Evolutionary conservation across 352 stramenopile species (phyloP).

Genomic region (Phytophthora cryptogea): DNA sequence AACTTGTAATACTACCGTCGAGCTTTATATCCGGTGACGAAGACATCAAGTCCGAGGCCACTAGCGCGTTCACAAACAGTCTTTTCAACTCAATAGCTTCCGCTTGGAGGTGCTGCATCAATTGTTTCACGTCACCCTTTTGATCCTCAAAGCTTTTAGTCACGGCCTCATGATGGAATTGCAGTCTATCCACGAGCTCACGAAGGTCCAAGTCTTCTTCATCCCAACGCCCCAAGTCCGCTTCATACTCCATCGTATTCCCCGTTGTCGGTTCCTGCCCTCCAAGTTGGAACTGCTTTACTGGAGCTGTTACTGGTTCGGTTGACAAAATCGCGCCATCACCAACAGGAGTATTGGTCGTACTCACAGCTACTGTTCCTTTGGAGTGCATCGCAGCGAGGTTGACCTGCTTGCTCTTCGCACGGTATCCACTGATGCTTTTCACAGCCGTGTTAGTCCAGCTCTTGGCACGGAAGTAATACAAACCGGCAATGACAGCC

Average conservation of each 20-base stretch:
- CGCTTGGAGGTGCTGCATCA: slow-evolving; percentile 69
- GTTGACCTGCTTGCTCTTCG: slow-evolving; percentile 59
- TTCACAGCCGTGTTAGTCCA: slow-evolving; percentile 58
- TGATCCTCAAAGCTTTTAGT: slow-evolving; percentile 78
- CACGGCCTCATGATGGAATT: slow-evolving; percentile 80
- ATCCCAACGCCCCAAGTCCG: slow-evolving; percentile 68
- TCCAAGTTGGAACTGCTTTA: slow-evolving; percentile 29
- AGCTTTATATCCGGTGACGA: background rate
- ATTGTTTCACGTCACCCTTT: slow-evolving; percentile 60
- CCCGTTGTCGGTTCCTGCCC: slow-evolving; percentile 18
- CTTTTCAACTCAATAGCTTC: slow-evolving; percentile 73
- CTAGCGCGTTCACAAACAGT: slow-evolving; percentile 61
- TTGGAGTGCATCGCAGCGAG: slow-evolving; percentile 72
- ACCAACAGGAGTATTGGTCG: slow-evolving; percentile 17
- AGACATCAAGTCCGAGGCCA: slow-evolving; percentile 32
- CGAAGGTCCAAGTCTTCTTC: slow-evolving; percentile 79
- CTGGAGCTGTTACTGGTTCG: slow-evolving; percentile 12
- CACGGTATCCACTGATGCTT: slow-evolving; percentile 46
- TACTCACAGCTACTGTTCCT: slow-evolving; percentile 59
- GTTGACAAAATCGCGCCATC: slow-evolving; percentile 13
- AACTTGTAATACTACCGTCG: background rate
- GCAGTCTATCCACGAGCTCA: slow-evolving; percentile 73
- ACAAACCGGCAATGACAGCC: slow-evolving; percentile 74
- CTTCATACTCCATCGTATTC: slow-evolving; percentile 40
- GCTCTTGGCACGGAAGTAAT: slow-evolving; percentile 86